Evolutionary conservation across 2,329 filamentous ascomycete genomes (phyloP).

Genomic region (Geosmithia flava): DNA sequence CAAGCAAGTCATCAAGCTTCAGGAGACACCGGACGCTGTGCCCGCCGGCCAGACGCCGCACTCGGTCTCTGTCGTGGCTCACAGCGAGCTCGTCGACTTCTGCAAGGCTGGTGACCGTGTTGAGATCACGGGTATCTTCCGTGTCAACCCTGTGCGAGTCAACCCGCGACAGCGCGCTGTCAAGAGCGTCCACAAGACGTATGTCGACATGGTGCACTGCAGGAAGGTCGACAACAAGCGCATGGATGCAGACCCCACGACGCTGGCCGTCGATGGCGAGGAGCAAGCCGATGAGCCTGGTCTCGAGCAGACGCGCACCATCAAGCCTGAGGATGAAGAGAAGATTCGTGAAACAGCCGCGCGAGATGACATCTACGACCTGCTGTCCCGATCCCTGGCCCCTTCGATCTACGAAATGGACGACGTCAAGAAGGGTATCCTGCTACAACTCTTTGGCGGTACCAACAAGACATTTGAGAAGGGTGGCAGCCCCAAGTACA

Average conservation of each 20-base stretch:
- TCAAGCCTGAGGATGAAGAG: slow-evolving; percentile 75
- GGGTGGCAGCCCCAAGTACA: slow-evolving; percentile 87
- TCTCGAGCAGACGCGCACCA: slow-evolving; percentile 72
- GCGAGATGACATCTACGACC: slow-evolving; percentile 81
- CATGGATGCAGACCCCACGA: slow-evolving; percentile 82
- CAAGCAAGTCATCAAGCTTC: slow-evolving; percentile 97
- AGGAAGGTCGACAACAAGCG: slow-evolving; percentile 95
- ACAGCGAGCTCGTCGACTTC: slow-evolving; percentile 93
- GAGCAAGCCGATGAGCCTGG: slow-evolving; percentile 52
- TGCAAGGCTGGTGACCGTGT: slow-evolving; percentile 97
- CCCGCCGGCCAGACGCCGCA: slow-evolving; percentile 95
- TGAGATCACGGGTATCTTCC: slow-evolving; percentile 93
- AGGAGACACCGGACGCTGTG: slow-evolving; percentile 91
- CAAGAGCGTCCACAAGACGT: slow-evolving; percentile 96
- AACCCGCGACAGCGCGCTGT: slow-evolving; percentile 87
- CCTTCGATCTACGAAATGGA: slow-evolving; percentile 97
- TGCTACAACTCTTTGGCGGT: slow-evolving; percentile 91
- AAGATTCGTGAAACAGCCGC: slow-evolving; percentile 74
- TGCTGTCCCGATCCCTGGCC: slow-evolving; percentile 79
- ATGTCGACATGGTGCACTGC: slow-evolving; percentile 87
- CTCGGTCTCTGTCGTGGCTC: slow-evolving; percentile 89
- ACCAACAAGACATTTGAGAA: slow-evolving; percentile 98
- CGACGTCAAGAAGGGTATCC: slow-evolving; percentile 96
- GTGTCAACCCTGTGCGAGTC: slow-evolving; percentile 83
- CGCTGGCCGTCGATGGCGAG: slow-evolving; percentile 69